Base-by-base conservation (phyloP, 352 stramenopile species). In the Pythium biforme region DNA sequence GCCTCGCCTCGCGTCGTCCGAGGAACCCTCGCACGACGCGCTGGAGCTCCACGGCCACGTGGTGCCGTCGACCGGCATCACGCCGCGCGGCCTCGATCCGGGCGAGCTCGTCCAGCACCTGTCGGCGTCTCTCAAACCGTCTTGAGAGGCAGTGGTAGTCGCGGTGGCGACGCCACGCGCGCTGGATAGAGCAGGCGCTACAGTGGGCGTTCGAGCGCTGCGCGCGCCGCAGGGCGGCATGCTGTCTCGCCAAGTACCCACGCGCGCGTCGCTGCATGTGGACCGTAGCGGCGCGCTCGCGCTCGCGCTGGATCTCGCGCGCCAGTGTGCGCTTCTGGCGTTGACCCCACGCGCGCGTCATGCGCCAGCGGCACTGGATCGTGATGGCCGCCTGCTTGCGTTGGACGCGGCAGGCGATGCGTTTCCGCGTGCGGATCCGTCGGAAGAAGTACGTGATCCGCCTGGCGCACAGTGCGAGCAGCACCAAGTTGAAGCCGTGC, bases 361-460 rank as follows among this genome's bases (percentile, higher is more conserved):
- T 27, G 8, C 64, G 64, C 64, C 62, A 46, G 46, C 46, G n/a
- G 53, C 60, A 45, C 53, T 89, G 76, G 14, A 88, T 77, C 14
- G 26, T 54, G 25, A 65, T 57, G 8, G 76, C 73, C 1, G 71
- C 75, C 7, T 58, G 37, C 9, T 67, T 67, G 26, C 60, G 55
- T 2, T 22, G n/a, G 2, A 77, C 26, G 6, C 73, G 70, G 8
- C 43, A 40, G 0, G 37, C 25, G 17, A 90, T 59, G 1, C 74
- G 76, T 1, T 69, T 68, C 10, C 59, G 58, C 25, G 83, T 61
- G 15, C 55, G 31, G 2, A 84, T 43, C 9, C 81, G 64, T 1
- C 83, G 70, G 26, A 83, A 75, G 48, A 87, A 79, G 25, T 74
- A 69, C 57, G 87, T 79, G 26, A 90, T 74, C 0, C 66, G 71